These are phyloP conservation scores for Naumovozyma baii DNA, from an alignment of 805 yeast genomes.

Conservation along the genomic window DNA sequence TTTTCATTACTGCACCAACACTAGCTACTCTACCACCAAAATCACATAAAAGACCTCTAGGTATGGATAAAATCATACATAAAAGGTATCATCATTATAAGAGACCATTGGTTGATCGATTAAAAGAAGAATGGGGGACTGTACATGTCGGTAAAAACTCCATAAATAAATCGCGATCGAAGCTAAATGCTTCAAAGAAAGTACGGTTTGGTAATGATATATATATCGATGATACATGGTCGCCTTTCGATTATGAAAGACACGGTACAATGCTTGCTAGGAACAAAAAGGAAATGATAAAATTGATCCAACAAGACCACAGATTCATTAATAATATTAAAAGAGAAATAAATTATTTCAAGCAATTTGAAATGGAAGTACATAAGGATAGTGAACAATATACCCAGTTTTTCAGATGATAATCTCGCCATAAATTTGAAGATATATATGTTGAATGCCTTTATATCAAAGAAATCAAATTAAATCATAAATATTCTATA, in stretches of 20 bases:
- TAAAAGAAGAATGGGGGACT: slow-evolving; percentile 16
- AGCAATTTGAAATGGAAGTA: slow-evolving; percentile 57
- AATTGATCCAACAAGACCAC: slow-evolving; percentile 8
- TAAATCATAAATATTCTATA: too few species aligned
- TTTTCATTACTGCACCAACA: background rate
- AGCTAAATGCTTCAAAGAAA: slow-evolving; percentile 6
- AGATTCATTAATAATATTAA: slow-evolving; percentile 35
- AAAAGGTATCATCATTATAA: background rate
- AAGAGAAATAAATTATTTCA: slow-evolving; percentile 54
- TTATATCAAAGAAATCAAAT: too few species aligned
- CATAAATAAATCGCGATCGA: too few species aligned
- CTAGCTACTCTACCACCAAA: slow-evolving; percentile 16
- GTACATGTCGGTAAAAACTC: slow-evolving; percentile 11
- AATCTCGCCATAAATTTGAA: too few species aligned
- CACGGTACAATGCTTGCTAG: slow-evolving; percentile 11
- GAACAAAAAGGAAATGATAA: slow-evolving; percentile 17
- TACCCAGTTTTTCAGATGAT: slow-evolving; percentile 67
- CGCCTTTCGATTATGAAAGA: slow-evolving; percentile 23
- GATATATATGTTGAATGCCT: too few species aligned
- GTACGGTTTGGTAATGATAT: slow-evolving; percentile 22
- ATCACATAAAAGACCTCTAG: slow-evolving; percentile 19
- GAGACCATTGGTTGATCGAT: slow-evolving; percentile 1
- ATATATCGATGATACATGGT: slow-evolving; percentile 23
- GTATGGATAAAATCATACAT: slow-evolving; percentile 7
- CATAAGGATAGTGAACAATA: slow-evolving; percentile 51